Evolutionary conservation across 352 stramenopile species (phyloP), one percentile per base, ranked within the genome.

Genomic region (Pythium brachiatum): DNA sequence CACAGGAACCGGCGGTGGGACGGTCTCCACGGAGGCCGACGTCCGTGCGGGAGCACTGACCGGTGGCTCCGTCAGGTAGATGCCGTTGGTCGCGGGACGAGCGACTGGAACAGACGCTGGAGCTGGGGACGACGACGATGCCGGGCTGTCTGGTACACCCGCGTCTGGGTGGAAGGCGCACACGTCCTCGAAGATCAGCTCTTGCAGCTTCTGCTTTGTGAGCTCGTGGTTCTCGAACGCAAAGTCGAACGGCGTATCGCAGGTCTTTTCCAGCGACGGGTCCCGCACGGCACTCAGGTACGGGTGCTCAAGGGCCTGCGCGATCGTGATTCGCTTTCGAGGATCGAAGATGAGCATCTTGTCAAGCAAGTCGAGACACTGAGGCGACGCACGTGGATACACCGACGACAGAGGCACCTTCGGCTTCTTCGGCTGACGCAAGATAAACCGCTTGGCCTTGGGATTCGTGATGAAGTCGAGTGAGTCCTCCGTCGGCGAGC

Each of bases 341-440:
- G 95, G 95, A 69, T 98, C 91, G 32, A 98, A 98, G 11, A 91
- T 74, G 11, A 98, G 81, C 89, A 98, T 97, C 54, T 92, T 90
- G 53, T 97, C 78, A 5, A 98, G 76, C 41, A 98, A 61, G 72
- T 98, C 90, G 7, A 97, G 71, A 26, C 86, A 95, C 51, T 86
- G 71, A 5, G 83, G 72, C 16, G 76, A 95, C 13, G 89, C 88
- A 38, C 86, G 79, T 7, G 89, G 86, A 68, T 97, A 98, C 8
- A 97, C 74, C 0, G 83, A 90, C 15, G 86, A 86, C 7, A 95
- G 76, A 21, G 78, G 80, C 16, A 95, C 80, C 64, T 88, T 88
- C 1, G 84, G 84, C 38, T 95, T 95, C 73, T 95, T 93, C 1
- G 86, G 86, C 52, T 95, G 86, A 25, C 85, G 81, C 58, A 95